Base-by-base conservation (phyloP, 768 basidiomycete genomes). In the Steccherinum ochraceum region DNA sequence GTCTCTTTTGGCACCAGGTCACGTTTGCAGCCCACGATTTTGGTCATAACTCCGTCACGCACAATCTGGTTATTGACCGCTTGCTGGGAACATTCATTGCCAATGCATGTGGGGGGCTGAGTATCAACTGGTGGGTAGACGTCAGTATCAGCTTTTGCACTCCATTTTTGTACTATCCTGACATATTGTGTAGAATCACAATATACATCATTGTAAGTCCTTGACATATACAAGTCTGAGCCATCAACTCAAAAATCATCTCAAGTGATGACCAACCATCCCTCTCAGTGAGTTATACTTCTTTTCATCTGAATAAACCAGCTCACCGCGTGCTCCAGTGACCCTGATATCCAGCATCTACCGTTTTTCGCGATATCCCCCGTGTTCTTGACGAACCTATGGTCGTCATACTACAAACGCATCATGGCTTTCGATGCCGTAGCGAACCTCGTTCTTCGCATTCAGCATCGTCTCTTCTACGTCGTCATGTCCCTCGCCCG, bases 121-220 rank as follows among this genome's bases (percentile, higher is more conserved):
- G 93, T 64, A 77, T 96, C 20, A 91, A 93, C 39, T 99, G 96
- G 96, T 99, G 95, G 95, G 89, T 92, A 39, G 80, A 93, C 65
- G 93, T 94, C 59, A 71, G 93, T 82, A n/a, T 12, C 3, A 10
- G n/a, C 24, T 16, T 25, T 16, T 26, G 21, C n/a, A 24, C 50
- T 48, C 30, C 30, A 35, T 35, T 35, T 16, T 40, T 51, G n/a
- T 52, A n/a, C 47, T 2, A 52, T 18, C 19, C 18, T 50, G 27
- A 51, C 24, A 21, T 12, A 20, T 13, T 24, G 30, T 46, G 26
- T 56, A 91, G 88, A 91, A 89, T 64, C 96, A 99, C 64, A 96
- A 98, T 60, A 83, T 94, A 44, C 94, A 97, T 71, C 94, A 97
- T 69, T 74, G 93, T 93, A 64, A 74, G 93, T 79, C 24, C 44